These are phyloP conservation scores for Kregervanrija fluxuum DNA, from an alignment of 805 yeast genomes.

Conservation along the genomic window DNA sequence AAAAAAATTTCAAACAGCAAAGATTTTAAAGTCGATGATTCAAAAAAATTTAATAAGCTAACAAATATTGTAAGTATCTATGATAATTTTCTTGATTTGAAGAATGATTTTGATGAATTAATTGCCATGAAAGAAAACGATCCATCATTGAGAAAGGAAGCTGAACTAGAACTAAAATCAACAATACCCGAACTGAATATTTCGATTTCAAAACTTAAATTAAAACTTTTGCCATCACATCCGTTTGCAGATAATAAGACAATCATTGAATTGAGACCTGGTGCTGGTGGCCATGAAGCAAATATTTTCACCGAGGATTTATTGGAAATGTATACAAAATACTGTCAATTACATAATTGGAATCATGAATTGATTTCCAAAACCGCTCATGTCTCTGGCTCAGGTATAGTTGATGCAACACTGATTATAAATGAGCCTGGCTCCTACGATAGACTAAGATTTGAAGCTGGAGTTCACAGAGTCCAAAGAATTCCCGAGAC, in stretches of 20 bases:
- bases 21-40: slow-evolving; percentile 38
- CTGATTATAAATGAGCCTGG: slow-evolving; percentile 69
- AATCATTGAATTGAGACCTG: slow-evolving; percentile 82
- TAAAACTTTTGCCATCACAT: slow-evolving; percentile 65
- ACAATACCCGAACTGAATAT: slow-evolving; percentile 37
- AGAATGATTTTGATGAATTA: slow-evolving; percentile 28
- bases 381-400: slow-evolving; percentile 49
- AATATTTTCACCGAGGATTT: slow-evolving; percentile 78
- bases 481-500: slow-evolving; percentile 94
- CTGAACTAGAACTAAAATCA: slow-evolving; percentile 47
- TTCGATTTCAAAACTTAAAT: slow-evolving; percentile 41
- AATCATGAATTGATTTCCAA: slow-evolving; percentile 50
- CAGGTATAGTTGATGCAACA: slow-evolving; percentile 72
- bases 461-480: slow-evolving; percentile 93
- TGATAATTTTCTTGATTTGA: slow-evolving; percentile 29
- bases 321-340: slow-evolving; percentile 72
- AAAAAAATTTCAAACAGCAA: slow-evolving; percentile 34
- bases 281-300: slow-evolving; percentile 95
- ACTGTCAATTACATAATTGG: slow-evolving; percentile 65
- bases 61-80: slow-evolving; percentile 36
- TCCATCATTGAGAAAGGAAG: slow-evolving; percentile 46
- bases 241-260: slow-evolving; percentile 72
- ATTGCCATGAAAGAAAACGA: slow-evolving; percentile 35
- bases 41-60: slow-evolving; percentile 41
- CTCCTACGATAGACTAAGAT: slow-evolving; percentile 62